Evolutionary conservation across 805 yeast genomes (phyloP), one percentile per base, ranked within the genome.

Genomic region (Metschnikowia kunwiensis): DNA sequence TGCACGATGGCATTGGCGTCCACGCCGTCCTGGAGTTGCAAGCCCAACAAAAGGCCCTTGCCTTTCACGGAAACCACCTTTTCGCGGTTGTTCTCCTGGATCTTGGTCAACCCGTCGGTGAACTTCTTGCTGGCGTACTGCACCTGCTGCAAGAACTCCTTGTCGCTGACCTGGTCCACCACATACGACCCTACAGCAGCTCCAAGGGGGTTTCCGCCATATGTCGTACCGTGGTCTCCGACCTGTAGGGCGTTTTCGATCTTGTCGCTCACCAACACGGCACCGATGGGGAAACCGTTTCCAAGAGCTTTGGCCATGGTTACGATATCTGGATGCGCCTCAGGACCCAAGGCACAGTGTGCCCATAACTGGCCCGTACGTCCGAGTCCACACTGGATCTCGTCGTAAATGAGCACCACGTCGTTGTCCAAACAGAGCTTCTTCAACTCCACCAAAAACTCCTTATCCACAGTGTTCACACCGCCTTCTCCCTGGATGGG

Each of bases 401-500:
- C 98, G 65, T 91, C 98, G 58, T 80, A 88, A 46, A 91, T 89
- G 41, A 91, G 74, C 21, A 86, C 57, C 8, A 85, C 94, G 36
- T 83, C 78, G 49, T 81, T 72, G 38, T 80, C 72, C 38, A 67
- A 64, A 58, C 96, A 86, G 38, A 84, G 62, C 50, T 75, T 60
- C 49, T 82, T 80, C 57, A 91, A 65, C 32, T 77, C 78, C 4
- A 69, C 55, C 44, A 91, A 69, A 55, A 86, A 88, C 27, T 79
- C 85, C 0, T 62, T 49, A 24, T 75, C 70, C 40, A 86, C 75
- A 14, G 82, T 78, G 53, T 80, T 78, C 13, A 91, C 81, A 39
- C 98, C 98, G 40, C 98, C 97, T 66, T 91, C 98, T 49, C 97
- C 98, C 68, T 93, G 98, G 41, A 93, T 82, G 15, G 98, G 98